Evolutionary conservation across 2,329 filamentous ascomycete species (phyloP), one percentile per base, ranked within the genome.

Genomic region (Calonectria crousiana): DNA sequence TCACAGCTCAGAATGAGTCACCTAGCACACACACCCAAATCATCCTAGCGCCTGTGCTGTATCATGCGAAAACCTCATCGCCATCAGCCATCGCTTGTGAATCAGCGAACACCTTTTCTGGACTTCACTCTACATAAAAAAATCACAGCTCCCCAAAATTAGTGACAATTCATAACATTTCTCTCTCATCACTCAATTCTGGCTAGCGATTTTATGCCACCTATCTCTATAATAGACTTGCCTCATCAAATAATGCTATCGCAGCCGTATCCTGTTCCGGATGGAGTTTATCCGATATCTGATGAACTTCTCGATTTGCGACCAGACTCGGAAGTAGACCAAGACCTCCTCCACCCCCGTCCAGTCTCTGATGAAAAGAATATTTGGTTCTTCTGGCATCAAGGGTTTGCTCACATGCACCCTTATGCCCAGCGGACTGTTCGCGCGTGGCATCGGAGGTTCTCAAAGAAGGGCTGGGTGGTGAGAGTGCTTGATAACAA

Each of bases 301-400:
- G 47, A 67, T 18, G n/a, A 56, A 1, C 32, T 53, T 32, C 34
- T 67, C 6, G 65, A 67, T 67, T 30, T 53, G 18, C 32, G 65
- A 41, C 18, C 65, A 41, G 65, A 67, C 32, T 53, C 49, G 4
- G 65, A 67, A 14, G 65, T 67, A 23, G 65, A 67, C 51, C 18
- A 32, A 11, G 65, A 67, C 20, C 49, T 67, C 2, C 65, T 67
- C 47, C 18, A 6, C 11, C 49, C 65, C 23, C 23, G 20, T 8
- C 23, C 65, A 13, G 26, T 67, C 10, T 56, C 65, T 3, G 65
- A 67, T 5, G 65, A 67, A 49, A 67, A 67, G 49, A 67, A 67
- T 32, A 44, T 67, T n/a, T 67, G 65, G 65, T 67, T 67, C 49
- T 67, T 56, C 23, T 67, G 65, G 65, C 47, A 67, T 13, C 51